Conservation (phyloP, 169 alveolate species). For the Eimeria brunetti region DNA sequence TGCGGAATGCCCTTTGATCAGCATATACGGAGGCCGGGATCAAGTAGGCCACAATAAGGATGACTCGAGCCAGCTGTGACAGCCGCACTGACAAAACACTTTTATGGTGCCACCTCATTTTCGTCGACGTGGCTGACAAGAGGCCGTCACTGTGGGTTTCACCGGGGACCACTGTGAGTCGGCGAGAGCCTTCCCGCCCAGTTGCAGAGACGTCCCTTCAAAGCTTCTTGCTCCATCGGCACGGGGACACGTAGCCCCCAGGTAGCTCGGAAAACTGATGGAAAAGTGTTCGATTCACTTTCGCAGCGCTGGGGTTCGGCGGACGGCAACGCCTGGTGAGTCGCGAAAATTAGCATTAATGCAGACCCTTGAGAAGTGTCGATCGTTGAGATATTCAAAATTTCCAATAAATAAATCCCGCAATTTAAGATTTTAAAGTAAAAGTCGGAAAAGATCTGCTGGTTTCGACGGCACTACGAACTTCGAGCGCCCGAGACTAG, state of each 20-base stretch:
- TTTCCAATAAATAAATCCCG: background rate
- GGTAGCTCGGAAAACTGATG: too few species aligned
- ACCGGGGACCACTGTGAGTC: background rate
- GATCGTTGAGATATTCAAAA: background rate
- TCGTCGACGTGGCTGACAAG: background rate
- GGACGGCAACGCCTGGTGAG: conserved; percentile 19
- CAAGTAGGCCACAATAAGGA: background rate
- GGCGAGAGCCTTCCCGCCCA: background rate
- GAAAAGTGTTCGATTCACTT: background rate
- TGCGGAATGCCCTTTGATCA: conserved; percentile 26
- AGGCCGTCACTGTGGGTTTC: background rate
- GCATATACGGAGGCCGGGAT: background rate
- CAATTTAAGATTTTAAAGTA: background rate
- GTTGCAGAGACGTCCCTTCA: background rate
- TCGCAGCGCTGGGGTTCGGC: background rate
- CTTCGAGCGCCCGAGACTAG: conserved; percentile 11
- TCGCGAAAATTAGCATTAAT: background rate
- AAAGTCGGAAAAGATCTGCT: background rate
- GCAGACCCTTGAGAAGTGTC: background rate
- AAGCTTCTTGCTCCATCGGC: conserved; percentile 4
- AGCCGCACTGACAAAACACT: background rate
- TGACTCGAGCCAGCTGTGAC: background rate
- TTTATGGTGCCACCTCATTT: background rate
- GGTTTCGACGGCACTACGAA: background rate
- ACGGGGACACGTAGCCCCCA: conserved; percentile 32